Evolutionary conservation across 208 protist species (phyloP).

Genomic region (Leishmania tarentolae): DNA sequence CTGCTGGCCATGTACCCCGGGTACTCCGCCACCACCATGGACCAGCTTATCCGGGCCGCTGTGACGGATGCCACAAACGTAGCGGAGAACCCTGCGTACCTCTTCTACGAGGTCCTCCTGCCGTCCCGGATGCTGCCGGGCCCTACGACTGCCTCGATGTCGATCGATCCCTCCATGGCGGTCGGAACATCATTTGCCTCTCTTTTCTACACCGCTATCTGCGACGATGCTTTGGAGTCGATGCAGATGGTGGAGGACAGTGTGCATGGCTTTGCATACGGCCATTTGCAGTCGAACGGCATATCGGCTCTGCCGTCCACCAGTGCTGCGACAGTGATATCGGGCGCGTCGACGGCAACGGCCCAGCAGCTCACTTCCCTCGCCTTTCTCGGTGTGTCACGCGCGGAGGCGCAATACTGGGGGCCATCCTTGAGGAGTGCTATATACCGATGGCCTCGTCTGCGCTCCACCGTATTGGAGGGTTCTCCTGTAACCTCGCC

Average conservation of each 20-base stretch:
- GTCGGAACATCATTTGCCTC: constrained; percentile 34
- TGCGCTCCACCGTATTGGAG: constrained; percentile 23
- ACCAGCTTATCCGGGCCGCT: constrained; percentile 59
- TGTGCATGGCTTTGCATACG: constrained; percentile 26
- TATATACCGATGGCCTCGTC: constrained; percentile 36
- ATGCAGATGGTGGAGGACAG: constrained; percentile 69
- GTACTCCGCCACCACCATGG: constrained; percentile 45
- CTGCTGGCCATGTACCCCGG: constrained; percentile 72
- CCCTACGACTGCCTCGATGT: constrained; percentile 15
- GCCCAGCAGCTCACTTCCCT: constrained; percentile 36
- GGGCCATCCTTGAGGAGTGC: constrained; percentile 35
- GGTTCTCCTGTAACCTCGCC: neutral
- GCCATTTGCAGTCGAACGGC: constrained; percentile 14
- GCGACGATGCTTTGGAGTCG: constrained; percentile 66
- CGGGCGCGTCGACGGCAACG: constrained; percentile 18
- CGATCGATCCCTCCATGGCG: constrained; percentile 32
- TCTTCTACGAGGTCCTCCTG: constrained; percentile 72
- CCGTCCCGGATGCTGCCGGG: constrained; percentile 56
- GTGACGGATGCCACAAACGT: constrained; percentile 43
- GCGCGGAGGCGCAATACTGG: constrained; percentile 37
- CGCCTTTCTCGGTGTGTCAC: constrained; percentile 35
- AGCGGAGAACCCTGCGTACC: constrained; percentile 35
- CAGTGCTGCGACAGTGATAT: constrained; percentile 10
- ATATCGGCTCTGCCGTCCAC: neutral
- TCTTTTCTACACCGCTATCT: constrained; percentile 63